Percentiles rank a stretch among this genome's conserved stretches.
These are phyloP conservation scores for Ascobolus immersus DNA, from an alignment of 495 filamentous ascomycete species.

Conservation along the genomic window DNA sequence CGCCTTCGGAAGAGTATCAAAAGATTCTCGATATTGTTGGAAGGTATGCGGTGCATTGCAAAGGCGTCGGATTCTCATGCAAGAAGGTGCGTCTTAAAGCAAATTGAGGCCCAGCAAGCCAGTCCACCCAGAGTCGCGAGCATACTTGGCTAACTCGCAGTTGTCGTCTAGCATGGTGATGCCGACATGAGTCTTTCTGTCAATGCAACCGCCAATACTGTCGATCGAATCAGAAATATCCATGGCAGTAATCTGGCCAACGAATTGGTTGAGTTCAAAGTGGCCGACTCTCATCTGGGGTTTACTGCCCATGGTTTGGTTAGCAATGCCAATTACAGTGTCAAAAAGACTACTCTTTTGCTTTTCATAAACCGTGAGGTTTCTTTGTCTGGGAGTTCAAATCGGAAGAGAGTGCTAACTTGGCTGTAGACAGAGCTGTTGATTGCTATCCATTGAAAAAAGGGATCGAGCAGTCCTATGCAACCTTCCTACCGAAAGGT, in stretches of 20 bases:
- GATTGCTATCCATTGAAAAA: slow-evolving; percentile 78
- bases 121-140: neutral
- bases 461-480: slow-evolving; percentile 75
- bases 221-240: slow-evolving; percentile 73
- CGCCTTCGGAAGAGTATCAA: slow-evolving; percentile 81
- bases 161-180: slow-evolving; percentile 38
- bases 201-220: slow-evolving; percentile 36
- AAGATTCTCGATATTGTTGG: slow-evolving; percentile 94
- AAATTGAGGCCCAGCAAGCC: too few relatives aligned
- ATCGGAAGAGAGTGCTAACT: neutral
- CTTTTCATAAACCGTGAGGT: slow-evolving; percentile 70
- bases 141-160: neutral
- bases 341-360: slow-evolving; percentile 69
- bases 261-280: slow-evolving; percentile 56
- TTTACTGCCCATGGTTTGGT: slow-evolving; percentile 60
- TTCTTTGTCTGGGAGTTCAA: neutral
- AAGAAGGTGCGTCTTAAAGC: slow-evolving; percentile 44
- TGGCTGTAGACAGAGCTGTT: slow-evolving; percentile 47
- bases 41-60: slow-evolving; percentile 84
- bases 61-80: slow-evolving; percentile 74
- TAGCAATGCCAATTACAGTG: slow-evolving; percentile 87
- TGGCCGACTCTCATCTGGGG: slow-evolving; percentile 49
- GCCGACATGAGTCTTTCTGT: slow-evolving; percentile 57
- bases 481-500: slow-evolving; percentile 72
- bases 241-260: slow-evolving; percentile 70